phyloP scores from a whole-genome alignment of 2,329 filamentous ascomycete species.

The Aspergillus terreus region DNA sequence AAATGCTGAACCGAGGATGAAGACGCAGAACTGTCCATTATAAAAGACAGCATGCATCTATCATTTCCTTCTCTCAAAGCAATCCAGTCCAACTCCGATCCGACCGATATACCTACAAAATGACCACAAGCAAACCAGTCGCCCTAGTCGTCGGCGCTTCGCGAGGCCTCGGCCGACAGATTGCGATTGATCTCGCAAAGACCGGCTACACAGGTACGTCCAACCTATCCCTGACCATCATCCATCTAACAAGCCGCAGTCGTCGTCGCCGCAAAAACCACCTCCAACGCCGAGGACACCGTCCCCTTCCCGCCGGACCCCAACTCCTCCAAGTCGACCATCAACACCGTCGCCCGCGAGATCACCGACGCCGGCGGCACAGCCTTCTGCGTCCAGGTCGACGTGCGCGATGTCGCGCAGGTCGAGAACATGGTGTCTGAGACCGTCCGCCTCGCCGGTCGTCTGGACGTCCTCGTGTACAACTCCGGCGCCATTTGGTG shows the following conservation, averaged over 20 bases:
- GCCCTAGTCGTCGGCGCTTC: constrained; percentile 73
- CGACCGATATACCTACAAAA: background rate
- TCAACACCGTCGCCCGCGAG: constrained; percentile 74
- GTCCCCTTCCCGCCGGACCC: constrained; percentile 69
- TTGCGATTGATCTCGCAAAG: constrained; percentile 70
- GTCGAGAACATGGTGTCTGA: constrained; percentile 58
- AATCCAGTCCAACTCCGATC: background rate
- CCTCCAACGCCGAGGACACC: constrained; percentile 57
- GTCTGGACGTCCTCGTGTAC: constrained; percentile 73
- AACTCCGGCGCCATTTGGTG: constrained; percentile 86
- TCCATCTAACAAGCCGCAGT: constrained; percentile 46
- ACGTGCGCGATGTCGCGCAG: constrained; percentile 63
- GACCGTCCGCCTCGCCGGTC: constrained; percentile 57
- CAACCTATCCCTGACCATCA: background rate
- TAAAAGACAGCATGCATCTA: background rate
- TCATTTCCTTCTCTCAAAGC: background rate
- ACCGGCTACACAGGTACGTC: constrained; percentile 63
- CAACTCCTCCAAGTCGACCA: constrained; percentile 71
- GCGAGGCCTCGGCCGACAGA: constrained; percentile 74
- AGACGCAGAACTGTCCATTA: background rate
- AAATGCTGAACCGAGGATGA: constrained; percentile 9
- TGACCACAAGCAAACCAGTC: constrained; percentile 39
- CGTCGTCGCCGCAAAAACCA: constrained; percentile 73
- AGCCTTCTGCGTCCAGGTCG: constrained; percentile 65
- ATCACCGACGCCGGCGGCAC: constrained; percentile 62